Evolutionary conservation across 2,329 filamentous ascomycete species (phyloP), one percentile per base, ranked within the genome.

Genomic region (Hansfordia pulvinata): DNA sequence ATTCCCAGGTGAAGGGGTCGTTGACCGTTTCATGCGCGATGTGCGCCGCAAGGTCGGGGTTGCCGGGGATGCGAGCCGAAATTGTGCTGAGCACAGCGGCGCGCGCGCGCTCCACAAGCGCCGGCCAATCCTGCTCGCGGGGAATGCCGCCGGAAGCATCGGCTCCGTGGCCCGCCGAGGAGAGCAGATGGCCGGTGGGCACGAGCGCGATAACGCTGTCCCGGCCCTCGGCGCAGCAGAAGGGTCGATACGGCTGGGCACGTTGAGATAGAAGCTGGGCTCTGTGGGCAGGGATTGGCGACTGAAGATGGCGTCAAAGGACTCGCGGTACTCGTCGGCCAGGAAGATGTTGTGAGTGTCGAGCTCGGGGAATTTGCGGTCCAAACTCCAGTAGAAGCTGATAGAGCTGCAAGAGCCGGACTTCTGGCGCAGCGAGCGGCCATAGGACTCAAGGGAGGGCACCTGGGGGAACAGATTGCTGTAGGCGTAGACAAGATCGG

Each of bases 241-340:
- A 0, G 69, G 55, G 36, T 84, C 79, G 6, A 82, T 62, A 9
- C 77, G 64, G 24, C 67, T 76, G 1, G 79, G 79, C 0, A 84
- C 76, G 43, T 84, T 82, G 49, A 84, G 67, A 49, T 84, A 84
- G 56, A 84, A 85, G 30, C 69, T 76, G 0, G 78, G 78, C 31
- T 82, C 62, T 2, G 62, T 47, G 2, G 79, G 79, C 7, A 84
- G 69, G 3, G 62, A 52, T 32, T 82, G 72, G 17, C 68, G 55
- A 36, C 77, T 70, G 60, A 85, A 84, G 32, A 84, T 84, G 31
- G 67, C 64, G 47, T 84, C 77, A 41, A 84, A 84, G n/a, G 66
- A 75, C 38, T 78, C 72, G 26, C 61, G 61, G 46, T 82, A 85
- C 35, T 77, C 62, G 38, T 81, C 71, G 3, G 78, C 76, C 6